A percentile compares a stretch with the other conserved stretches of the same genome.
These are phyloP conservation scores for Phylloporus arenicola DNA, from an alignment of 768 basidiomycete species.

Conservation along the genomic window DNA sequence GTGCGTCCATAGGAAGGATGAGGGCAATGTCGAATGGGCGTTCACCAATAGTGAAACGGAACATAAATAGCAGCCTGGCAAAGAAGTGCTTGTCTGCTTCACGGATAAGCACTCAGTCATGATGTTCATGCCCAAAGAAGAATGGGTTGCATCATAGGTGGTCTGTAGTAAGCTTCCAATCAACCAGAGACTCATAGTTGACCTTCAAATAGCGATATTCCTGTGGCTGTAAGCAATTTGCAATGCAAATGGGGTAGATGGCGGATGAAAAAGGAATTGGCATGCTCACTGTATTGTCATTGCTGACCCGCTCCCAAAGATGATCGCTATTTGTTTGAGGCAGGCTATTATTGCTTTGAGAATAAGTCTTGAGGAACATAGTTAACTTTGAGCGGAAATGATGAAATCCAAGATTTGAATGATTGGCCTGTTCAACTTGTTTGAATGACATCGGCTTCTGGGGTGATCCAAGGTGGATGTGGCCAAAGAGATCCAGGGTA, in stretches of 20 bases:
- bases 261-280: no score
- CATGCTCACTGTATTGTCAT: neutral
- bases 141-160: constrained; percentile 25
- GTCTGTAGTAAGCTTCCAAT: constrained; percentile 27
- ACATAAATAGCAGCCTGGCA: neutral
- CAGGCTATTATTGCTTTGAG: no score
- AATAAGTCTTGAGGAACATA: no score
- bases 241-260: no score
- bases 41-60: neutral
- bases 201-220: constrained; percentile 24
- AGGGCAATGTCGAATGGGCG: neutral
- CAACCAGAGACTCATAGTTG: constrained; percentile 23
- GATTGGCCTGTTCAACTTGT: no score
- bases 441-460: no score
- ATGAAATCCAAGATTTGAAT: no score
- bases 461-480: no score
- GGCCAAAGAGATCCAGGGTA: no score
- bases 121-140: constrained; percentile 21
- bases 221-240: constrained; percentile 13
- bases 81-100: neutral
- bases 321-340: no score
- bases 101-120: constrained; percentile 10
- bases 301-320: no score
- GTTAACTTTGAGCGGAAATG: no score
- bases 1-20: neutral